Evolutionary conservation across 306 rosid genomes (phyloP).

Genomic region (Dryas drummondii): DNA sequence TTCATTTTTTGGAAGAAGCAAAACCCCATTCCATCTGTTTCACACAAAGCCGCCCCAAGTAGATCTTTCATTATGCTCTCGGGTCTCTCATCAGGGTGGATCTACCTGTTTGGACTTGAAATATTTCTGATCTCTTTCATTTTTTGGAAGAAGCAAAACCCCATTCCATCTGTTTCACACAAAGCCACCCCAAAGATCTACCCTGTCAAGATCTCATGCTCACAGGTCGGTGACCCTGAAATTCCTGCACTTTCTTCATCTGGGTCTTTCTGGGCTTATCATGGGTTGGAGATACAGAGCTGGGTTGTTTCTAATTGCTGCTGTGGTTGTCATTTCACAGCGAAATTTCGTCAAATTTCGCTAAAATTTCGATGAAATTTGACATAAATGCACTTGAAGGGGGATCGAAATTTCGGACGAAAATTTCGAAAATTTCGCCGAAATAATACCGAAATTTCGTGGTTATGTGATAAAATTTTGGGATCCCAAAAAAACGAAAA

Average conservation of each 20-base stretch:
- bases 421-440: too few relatives aligned
- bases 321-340: conserved; percentile 67
- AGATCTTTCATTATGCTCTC: too few relatives aligned
- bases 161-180: neutral
- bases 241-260: conserved; percentile 24
- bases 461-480: too few relatives aligned
- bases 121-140: neutral
- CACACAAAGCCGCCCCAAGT: conserved; percentile 17
- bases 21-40: neutral
- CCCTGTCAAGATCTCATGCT: conserved; percentile 27
- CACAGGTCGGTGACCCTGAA: conserved; percentile 18
- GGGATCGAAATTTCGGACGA: too few relatives aligned
- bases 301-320: conserved; percentile 75
- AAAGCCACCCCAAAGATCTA: conserved; percentile 22
- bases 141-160: conserved; percentile 22
- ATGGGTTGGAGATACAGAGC: conserved; percentile 87
- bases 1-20: conserved; percentile 22
- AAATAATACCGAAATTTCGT: too few relatives aligned
- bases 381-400: too few relatives aligned
- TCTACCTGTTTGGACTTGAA: too few relatives aligned
- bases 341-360: too few relatives aligned
- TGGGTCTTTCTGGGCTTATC: conserved; percentile 34
- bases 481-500: too few relatives aligned
- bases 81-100: neutral
- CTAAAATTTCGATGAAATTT: too few relatives aligned